Evolutionary conservation across 345 rosid genomes (phyloP), one percentile per base, ranked within the genome.

Genomic region (Gossypium raimondii): DNA sequence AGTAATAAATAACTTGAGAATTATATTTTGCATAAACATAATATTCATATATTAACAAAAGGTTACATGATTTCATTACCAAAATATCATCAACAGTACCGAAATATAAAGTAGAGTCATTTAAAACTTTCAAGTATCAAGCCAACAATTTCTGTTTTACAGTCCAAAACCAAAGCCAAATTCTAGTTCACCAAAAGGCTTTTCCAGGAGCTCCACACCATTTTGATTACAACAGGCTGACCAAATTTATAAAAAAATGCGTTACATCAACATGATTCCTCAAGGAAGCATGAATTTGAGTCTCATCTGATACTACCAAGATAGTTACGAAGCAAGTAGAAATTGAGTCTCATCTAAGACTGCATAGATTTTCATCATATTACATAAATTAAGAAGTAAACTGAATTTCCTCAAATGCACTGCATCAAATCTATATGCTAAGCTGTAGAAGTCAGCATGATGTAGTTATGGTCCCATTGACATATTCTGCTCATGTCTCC

Each of bases 281-380:
- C 44, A 69, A 27, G 58, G 44, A 27, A 16, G 59, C 9, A 47
- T 47, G 56, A 67, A 51, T 51, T 51, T 16, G 24, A 69, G 14
- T 69, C 59, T 69, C 58, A 27, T 50, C 41, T 16, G 22, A 69
- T 34, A 12, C 62, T 53, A 70, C 47, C 18, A n/a, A 70, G 62
- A 55, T 11, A 34, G 14, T 11, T 66, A 18, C 20, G 70, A 66
- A 18, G 4, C 50, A 38, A 34, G 6, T 16, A 34, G 71, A 47
- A 22, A 45, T 9, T 2, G 12, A 3, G 14, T 50, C 58, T 25
- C 22, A 11, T 11, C 34, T 13, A 34, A 14, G 17, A 50, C 43
- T 68, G 1, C 57, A 20, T 25, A 24, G 12, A 48, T 11, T 70
- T 70, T 18, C 48, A 16, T 50, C 44, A 48, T 50, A 68, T 11